Conservation (phyloP, 2,329 filamentous ascomycete genomes). For the Ophiostoma perfectum region DNA sequence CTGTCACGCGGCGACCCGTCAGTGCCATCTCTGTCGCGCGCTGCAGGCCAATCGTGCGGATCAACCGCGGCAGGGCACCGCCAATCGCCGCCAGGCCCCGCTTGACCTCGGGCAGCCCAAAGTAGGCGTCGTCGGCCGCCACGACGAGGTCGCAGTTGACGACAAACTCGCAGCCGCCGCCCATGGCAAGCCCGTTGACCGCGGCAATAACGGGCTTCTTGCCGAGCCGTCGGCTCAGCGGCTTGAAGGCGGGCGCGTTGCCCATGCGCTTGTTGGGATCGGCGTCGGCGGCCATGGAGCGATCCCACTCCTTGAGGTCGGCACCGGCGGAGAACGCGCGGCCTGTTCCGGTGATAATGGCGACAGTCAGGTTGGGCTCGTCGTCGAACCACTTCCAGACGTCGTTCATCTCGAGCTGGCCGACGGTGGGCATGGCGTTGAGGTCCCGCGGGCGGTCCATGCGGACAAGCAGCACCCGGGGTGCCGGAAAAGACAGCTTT, state of each 20-base stretch:
- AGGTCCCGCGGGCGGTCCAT: constrained; percentile 46
- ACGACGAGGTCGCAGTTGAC: constrained; percentile 57
- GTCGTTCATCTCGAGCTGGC: constrained; percentile 44
- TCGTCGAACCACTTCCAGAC: constrained; percentile 51
- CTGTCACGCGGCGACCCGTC: constrained; percentile 54
- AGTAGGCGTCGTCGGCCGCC: constrained; percentile 46
- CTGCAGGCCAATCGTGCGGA: constrained; percentile 61
- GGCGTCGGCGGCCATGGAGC: constrained; percentile 30
- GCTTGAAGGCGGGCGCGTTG: constrained; percentile 30
- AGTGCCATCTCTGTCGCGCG: constrained; percentile 69
- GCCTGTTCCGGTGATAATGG: constrained; percentile 48
- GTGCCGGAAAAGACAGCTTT: constrained; percentile 41
- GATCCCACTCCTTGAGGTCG: constrained; percentile 46
- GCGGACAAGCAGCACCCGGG: constrained; percentile 46
- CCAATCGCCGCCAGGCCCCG: constrained; percentile 66
- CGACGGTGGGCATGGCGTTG: constrained; percentile 42
- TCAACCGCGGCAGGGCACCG: constrained; percentile 62
- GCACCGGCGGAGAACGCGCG: constrained; percentile 52
- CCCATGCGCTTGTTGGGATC: constrained; percentile 28
- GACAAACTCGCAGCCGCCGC: constrained; percentile 57
- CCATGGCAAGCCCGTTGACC: constrained; percentile 57
- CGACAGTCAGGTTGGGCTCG: constrained; percentile 44
- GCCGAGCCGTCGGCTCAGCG: constrained; percentile 46
- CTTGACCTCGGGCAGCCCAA: constrained; percentile 62
- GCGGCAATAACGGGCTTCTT: constrained; percentile 60